phyloP scores from a whole-genome alignment of 1,284 basidiomycete species.

The Trametes polyzona region DNA sequence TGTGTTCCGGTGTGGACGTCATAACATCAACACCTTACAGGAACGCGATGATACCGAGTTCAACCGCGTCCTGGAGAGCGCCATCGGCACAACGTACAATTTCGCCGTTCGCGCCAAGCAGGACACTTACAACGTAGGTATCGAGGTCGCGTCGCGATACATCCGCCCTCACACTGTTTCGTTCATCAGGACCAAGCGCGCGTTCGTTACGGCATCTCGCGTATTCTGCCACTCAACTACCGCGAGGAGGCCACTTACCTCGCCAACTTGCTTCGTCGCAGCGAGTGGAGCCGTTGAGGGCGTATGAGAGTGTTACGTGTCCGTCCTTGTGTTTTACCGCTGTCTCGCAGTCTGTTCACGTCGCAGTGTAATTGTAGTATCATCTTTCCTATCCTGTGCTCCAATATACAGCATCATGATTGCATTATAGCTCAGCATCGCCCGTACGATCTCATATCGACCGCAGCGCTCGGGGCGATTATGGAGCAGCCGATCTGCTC shows the following conservation, averaged over 20 bases:
- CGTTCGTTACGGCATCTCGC: conserved; percentile 82
- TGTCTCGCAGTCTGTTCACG: background rate
- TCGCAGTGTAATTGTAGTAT: conserved; percentile 1
- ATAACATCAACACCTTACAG: conserved; percentile 43
- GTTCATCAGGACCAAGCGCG: conserved; percentile 68
- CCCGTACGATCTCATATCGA: background rate
- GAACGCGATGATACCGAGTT: conserved; percentile 70
- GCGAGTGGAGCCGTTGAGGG: conserved; percentile 24
- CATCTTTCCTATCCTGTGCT: background rate
- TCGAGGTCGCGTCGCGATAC: background rate
- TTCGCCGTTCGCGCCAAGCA: conserved; percentile 90
- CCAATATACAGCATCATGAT: background rate
- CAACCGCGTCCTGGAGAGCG: conserved; percentile 64
- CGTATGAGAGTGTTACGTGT: background rate
- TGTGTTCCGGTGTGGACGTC: background rate
- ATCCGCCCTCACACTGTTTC: conserved; percentile 6
- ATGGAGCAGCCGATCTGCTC: too few species aligned
- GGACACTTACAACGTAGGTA: conserved; percentile 81
- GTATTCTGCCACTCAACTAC: conserved; percentile 71
- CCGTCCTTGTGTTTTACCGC: background rate
- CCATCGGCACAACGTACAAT: conserved; percentile 76
- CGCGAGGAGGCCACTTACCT: conserved; percentile 69
- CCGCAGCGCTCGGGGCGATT: too few species aligned
- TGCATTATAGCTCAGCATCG: background rate
- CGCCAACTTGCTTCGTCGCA: conserved; percentile 51